These are phyloP conservation scores for Mrakia gelida DNA, from an alignment of 768 basidiomycete genomes.

Conservation along the genomic window DNA sequence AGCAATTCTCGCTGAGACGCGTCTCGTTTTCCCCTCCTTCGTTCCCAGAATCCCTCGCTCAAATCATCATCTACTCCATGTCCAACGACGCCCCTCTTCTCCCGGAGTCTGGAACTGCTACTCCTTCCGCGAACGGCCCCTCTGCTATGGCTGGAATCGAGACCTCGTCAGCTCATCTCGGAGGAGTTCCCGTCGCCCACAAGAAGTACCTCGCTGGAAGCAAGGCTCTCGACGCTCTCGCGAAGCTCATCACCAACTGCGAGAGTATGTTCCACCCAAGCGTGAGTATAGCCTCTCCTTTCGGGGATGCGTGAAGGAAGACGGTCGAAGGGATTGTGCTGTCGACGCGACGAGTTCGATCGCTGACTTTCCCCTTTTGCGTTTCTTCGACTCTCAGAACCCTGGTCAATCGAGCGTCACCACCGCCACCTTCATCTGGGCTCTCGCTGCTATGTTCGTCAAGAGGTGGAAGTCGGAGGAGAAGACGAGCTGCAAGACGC, in stretches of 20 bases:
- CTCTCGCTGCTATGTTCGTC: conserved; percentile 31
- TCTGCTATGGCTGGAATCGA: conserved; percentile 39
- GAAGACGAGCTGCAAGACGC: conserved; percentile 72
- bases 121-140: conserved; percentile 52
- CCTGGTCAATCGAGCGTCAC: conserved; percentile 13
- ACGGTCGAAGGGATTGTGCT: too few species aligned
- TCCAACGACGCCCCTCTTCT: conserved; percentile 59
- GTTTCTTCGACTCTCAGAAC: background rate
- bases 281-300: conserved; percentile 34
- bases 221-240: conserved; percentile 78
- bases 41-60: conserved; percentile 66
- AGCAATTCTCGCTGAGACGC: background rate
- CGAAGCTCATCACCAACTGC: conserved; percentile 74
- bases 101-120: conserved; percentile 60
- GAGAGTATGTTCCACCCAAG: conserved; percentile 84
- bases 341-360: too few species aligned
- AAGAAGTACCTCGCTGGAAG: conserved; percentile 71
- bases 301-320: conserved; percentile 53
- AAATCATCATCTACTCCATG: conserved; percentile 87
- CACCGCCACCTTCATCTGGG: conserved; percentile 31
- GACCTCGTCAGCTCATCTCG: background rate
- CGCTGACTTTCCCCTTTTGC: background rate
- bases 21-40: background rate
- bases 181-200: conserved; percentile 35
- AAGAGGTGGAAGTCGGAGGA: conserved; percentile 70